Conservation (phyloP, 2,329 filamentous ascomycete species). For the Epicoccum nigrum region DNA sequence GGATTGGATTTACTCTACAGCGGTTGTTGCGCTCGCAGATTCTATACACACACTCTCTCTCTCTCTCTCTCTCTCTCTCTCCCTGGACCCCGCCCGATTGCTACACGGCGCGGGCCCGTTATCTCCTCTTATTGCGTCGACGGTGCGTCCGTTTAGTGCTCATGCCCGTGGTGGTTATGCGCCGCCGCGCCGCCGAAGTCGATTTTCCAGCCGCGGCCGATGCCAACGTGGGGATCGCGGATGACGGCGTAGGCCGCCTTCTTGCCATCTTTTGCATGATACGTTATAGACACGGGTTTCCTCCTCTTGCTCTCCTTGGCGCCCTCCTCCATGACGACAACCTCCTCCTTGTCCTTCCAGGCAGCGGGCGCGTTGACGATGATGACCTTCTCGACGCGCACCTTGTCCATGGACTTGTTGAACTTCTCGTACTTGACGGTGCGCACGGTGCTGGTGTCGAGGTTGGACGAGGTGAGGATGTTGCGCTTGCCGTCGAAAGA, state of each 20-base stretch:
- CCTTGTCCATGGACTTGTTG: conserved; percentile 77
- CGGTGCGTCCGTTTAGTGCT: conserved; percentile 19
- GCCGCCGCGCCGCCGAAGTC: conserved; percentile 51
- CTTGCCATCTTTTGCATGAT: conserved; percentile 57
- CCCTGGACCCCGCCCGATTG: too few species aligned
- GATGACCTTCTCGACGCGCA: conserved; percentile 83
- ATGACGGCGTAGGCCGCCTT: conserved; percentile 69
- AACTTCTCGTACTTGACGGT: conserved; percentile 73
- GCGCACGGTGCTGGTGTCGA: conserved; percentile 50
- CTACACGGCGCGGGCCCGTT: too few species aligned
- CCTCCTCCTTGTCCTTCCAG: conserved; percentile 71
- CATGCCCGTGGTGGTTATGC: conserved; percentile 33
- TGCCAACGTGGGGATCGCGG: conserved; percentile 65
- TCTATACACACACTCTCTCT: too few species aligned
- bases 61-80: too few species aligned
- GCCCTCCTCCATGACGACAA: conserved; percentile 68
- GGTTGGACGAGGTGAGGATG: conserved; percentile 69
- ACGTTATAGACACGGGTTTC: conserved; percentile 65
- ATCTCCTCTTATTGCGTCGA: too few species aligned
- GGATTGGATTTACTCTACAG: too few species aligned
- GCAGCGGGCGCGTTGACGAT: conserved; percentile 76
- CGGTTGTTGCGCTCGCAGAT: too few species aligned
- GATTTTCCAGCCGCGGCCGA: conserved; percentile 69
- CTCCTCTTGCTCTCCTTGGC: conserved; percentile 51
- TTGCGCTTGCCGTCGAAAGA: conserved; percentile 62